phyloP scores from a whole-genome alignment of 2,329 filamentous ascomycete species.

The Sporothrix luriei region DNA sequence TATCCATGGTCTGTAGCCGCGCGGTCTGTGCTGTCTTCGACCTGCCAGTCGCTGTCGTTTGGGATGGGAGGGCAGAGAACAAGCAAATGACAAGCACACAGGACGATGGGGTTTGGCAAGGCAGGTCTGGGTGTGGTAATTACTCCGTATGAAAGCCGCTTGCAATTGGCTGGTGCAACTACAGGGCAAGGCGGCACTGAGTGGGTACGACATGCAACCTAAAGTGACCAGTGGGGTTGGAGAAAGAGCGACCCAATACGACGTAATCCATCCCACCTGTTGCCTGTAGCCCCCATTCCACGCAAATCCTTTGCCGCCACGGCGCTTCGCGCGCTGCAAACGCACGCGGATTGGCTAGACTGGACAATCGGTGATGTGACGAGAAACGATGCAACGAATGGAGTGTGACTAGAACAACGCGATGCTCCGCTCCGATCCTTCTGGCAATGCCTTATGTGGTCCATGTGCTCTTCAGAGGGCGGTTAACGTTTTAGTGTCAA shows the following conservation, averaged over 20 bases:
- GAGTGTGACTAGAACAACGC: background rate
- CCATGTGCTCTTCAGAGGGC: constrained; percentile 1
- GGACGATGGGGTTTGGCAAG: background rate
- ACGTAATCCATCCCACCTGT: background rate
- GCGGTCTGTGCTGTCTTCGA: background rate
- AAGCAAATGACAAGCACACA: background rate
- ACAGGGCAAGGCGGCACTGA: background rate
- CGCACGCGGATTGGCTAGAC: constrained; percentile 17
- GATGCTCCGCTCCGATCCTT: constrained; percentile 7
- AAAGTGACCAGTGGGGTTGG: background rate
- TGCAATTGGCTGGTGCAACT: background rate
- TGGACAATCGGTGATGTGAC: constrained; percentile 8
- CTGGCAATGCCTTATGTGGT: background rate
- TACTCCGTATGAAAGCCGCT: no score
- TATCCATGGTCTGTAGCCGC: constrained; percentile 1
- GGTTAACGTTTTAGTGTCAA: constrained; percentile 5
- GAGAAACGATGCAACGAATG: constrained; percentile 5
- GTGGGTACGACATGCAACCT: constrained; percentile 13
- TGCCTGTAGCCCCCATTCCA: background rate
- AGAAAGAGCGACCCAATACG: background rate
- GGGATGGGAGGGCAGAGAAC: background rate
- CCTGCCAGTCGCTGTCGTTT: background rate
- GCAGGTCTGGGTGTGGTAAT: no score
- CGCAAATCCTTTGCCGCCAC: constrained; percentile 21
- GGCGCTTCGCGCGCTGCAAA: constrained; percentile 31